Evolutionary conservation across 208 protist species (phyloP), one percentile per base, ranked within the genome.

Genomic region (Leishmania tarentolae): DNA sequence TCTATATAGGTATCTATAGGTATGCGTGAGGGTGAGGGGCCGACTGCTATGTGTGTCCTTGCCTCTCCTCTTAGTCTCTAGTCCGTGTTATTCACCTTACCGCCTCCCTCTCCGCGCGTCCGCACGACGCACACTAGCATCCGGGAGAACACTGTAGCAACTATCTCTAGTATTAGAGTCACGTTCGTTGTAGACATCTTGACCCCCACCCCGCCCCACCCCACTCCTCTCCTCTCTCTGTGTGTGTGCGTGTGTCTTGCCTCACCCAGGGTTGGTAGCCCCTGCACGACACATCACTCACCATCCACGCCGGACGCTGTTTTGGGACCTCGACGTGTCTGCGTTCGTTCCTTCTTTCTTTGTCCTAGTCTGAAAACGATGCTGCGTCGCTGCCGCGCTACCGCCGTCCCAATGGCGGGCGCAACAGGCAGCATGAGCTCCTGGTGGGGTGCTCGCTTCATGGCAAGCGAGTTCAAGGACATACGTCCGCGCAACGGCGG

Each of bases 391-490:
- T 0, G 42, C 61, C 35, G 82, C 52, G 46, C 42, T 28, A 17
- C 76, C 47, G 40, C 19, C 69, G 24, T 28, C 61, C 15, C 46
- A 21, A 44, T 47, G 28, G 50, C 46, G 28, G 37, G 47, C 0
- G n/a, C 19, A 17, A 28, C 44, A 0, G 2, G 17, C 2, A n/a
- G n/a, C 8, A n/a, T 3, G 28, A 31, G 15, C 37, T 11, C 53
- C 47, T 42, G 17, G 56, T 87, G 76, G 0, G 35, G 63, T 40
- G 28, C 68, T 2, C 87, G 92, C 37, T 69, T 9, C 76, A 85
- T 95, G 17, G 90, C 93, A 5, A 87, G 80, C 21, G 91, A 94
- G 76, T 90, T 86, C 72, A 93, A 88, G 72, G 89, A 89, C 65
- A 84, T 97, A 15, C 72, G 81, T 19, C 78, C 85, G 6, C 72